Percentiles rank a stretch among this genome's conserved stretches.
Conservation (phyloP, 2,329 filamentous ascomycete genomes). For the Coniochaeta hoffmannii region DNA sequence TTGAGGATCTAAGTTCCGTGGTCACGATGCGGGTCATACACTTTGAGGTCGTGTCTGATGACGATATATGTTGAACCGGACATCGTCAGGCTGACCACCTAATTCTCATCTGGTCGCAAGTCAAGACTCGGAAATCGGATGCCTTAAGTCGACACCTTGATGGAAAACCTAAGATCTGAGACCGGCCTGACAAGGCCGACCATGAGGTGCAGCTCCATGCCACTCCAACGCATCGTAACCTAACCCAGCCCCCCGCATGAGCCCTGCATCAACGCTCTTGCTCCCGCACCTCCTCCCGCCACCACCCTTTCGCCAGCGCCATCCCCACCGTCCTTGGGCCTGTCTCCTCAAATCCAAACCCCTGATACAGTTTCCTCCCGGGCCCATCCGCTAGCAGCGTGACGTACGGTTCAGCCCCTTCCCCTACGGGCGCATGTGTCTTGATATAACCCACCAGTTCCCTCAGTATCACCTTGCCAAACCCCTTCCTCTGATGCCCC, state of each 20-base stretch:
- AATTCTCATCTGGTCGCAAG: no score
- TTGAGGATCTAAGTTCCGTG: no score
- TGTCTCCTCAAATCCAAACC: constrained; percentile 36
- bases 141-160: no score
- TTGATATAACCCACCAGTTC: constrained; percentile 32
- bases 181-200: neutral
- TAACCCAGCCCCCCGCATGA: neutral
- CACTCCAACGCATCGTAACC: neutral
- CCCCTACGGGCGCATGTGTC: constrained; percentile 23
- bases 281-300: neutral
- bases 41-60: no score
- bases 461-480: constrained; percentile 37
- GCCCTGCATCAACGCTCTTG: no score
- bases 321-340: constrained; percentile 28
- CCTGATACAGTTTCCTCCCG: constrained; percentile 34
- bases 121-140: no score
- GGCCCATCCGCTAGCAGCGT: constrained; percentile 36
- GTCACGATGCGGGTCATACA: no score
- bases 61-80: no score
- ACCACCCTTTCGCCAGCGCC: constrained; percentile 7
- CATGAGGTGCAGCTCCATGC: neutral
- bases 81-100: no score
- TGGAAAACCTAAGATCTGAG: neutral
- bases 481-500: constrained; percentile 36
- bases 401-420: constrained; percentile 28